Evolutionary conservation across 2,329 filamentous ascomycete genomes (phyloP).

Genomic region (Stenocarpella maydis): DNA sequence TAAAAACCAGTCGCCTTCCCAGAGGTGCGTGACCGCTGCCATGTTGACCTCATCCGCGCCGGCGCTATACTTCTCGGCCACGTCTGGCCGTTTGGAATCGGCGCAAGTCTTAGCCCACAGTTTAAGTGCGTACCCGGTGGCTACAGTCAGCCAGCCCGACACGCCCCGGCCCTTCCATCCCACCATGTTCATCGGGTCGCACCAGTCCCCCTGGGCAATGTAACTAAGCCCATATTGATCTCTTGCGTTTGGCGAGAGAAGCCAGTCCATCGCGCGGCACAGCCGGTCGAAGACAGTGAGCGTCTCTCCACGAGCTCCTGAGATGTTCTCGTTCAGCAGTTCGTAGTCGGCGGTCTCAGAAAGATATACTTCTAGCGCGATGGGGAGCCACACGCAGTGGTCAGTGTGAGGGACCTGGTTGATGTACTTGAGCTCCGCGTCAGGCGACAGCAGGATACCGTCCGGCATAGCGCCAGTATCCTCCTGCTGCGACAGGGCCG

Average conservation of each 20-base stretch:
- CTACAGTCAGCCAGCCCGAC: conserved; percentile 65
- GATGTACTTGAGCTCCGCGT: conserved; percentile 66
- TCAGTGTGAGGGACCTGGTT: conserved; percentile 69
- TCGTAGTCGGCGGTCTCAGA: conserved; percentile 62
- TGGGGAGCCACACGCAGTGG: conserved; percentile 66
- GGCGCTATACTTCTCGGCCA: conserved; percentile 54
- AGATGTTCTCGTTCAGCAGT: conserved; percentile 54
- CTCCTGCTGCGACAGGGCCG: conserved; percentile 61
- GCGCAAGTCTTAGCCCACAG: conserved; percentile 63
- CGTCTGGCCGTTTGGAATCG: conserved; percentile 48
- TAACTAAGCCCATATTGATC: conserved; percentile 63
- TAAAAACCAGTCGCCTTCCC: conserved; percentile 65
- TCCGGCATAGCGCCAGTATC: conserved; percentile 65
- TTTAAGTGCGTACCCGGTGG: conserved; percentile 60
- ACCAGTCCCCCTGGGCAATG: conserved; percentile 68
- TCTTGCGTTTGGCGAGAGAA: conserved; percentile 52
- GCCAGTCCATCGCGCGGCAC: conserved; percentile 65
- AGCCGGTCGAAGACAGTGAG: conserved; percentile 63
- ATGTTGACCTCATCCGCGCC: conserved; percentile 57
- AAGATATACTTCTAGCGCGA: conserved; percentile 63
- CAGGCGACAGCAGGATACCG: conserved; percentile 61
- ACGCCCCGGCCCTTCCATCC: conserved; percentile 65
- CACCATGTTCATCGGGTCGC: conserved; percentile 70
- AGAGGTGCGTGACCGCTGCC: conserved; percentile 60
- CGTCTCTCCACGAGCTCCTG: conserved; percentile 51